These are phyloP conservation scores for Venturia effusa DNA, from an alignment of 2,329 filamentous ascomycete species.

Conservation along the genomic window DNA sequence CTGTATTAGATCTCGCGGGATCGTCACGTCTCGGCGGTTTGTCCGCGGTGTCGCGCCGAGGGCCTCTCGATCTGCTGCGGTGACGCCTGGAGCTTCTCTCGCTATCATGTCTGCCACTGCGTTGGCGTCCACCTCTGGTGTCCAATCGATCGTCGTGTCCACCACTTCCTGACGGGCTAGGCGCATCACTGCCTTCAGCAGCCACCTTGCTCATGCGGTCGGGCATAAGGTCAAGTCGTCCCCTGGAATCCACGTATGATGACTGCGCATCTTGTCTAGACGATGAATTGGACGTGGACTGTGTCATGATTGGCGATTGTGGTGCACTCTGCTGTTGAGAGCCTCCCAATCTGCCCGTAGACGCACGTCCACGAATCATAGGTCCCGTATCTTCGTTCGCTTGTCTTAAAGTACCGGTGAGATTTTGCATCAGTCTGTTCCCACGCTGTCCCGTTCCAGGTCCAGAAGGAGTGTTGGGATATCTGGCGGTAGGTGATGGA, in stretches of 20 bases:
- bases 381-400: background rate
- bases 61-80: conserved; percentile 6
- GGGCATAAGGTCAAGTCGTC: background rate
- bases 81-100: background rate
- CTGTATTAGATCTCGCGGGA: background rate
- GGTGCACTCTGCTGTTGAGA: conserved; percentile 5
- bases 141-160: background rate
- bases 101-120: background rate
- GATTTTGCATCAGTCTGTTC: background rate
- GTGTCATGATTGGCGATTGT: background rate
- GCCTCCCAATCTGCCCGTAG: background rate
- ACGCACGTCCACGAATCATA: conserved; percentile 1
- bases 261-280: background rate
- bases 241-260: background rate
- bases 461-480: background rate
- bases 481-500: background rate
- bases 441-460: background rate
- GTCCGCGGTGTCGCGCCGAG: conserved; percentile 1
- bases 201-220: conserved; percentile 4
- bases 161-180: background rate
- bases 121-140: background rate
- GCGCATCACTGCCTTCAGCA: conserved; percentile 2
- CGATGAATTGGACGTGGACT: background rate
- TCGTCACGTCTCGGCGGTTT: conserved; percentile 7
- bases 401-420: background rate